Base-by-base conservation (phyloP, 352 stramenopile species). In the Globisporangium ultimum region DNA sequence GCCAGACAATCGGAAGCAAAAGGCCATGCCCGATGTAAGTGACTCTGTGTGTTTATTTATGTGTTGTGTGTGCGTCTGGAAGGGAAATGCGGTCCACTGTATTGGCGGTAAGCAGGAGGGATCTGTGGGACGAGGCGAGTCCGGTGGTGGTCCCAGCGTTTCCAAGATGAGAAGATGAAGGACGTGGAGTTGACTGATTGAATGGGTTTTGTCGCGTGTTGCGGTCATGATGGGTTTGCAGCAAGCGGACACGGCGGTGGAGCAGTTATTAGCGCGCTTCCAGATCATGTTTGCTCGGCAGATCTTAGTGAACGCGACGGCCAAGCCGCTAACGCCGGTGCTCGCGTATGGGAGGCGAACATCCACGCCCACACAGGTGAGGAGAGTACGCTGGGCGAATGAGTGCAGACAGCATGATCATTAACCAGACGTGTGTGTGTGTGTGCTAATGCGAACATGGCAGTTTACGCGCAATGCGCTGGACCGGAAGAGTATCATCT, bases 211-310 rank as follows among this genome's bases (percentile, higher is more conserved):
- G 24, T 28, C 24, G 24, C 28, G 7, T 36, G 28, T 6, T 36
- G 28, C 8, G 28, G 28, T 36, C 8, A 36, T 10, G 28, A 36
- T 36, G 28, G 28, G 28, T 6, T 36, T 34, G 34, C 20, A 71
- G 81, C 75, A 84, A 50, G 71, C 74, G 52, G 74, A 87, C 43
- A 73, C 54, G n/a, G 78, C 71, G 2, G 78, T 88, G 20, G 78
- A 88, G 52, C 86, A 84, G 43, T 54, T 92, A 28, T 58, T 92
- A 42, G 80, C 81, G 67, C 67, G 72, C 24, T 80, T 89, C 55
- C 72, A 80, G 24, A 57, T 91, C 48, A 60, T 61, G 9, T 50
- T 81, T 34, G 74, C 77, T 15, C 74, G 68, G 42, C 66, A 81
- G 49, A 62, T 66, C 48, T 55, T 84, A 14, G 68, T 66, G 43